phyloP scores from a whole-genome alignment of 805 yeast species.

The Ogataea glucozyma region DNA sequence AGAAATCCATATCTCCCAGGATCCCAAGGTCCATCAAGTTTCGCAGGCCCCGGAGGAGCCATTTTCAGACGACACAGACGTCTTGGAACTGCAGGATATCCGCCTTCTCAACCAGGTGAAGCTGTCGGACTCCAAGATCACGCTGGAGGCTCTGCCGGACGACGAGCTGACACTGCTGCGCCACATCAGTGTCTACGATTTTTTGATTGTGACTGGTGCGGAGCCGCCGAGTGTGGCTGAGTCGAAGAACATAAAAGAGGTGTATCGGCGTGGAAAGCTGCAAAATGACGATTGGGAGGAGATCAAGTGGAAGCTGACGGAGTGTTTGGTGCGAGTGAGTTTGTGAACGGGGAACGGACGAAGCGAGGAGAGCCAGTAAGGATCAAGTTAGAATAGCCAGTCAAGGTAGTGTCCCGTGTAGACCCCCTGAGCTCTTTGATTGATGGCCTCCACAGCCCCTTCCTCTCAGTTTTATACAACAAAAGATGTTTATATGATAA shows the following conservation, averaged over 20 bases:
- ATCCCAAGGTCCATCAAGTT: too few species aligned
- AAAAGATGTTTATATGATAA: too few species aligned
- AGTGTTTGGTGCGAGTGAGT: slow-evolving; percentile 16
- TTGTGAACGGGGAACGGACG: slow-evolving; percentile 13
- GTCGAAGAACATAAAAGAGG: slow-evolving; percentile 17
- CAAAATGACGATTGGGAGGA: slow-evolving; percentile 30
- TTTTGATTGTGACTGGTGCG: slow-evolving; percentile 23
- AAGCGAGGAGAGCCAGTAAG: not conserved
- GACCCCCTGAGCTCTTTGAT: too few species aligned
- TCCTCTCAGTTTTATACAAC: too few species aligned
- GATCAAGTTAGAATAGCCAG: not conserved
- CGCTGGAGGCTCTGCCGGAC: slow-evolving; percentile 23
- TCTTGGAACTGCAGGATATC: slow-evolving; percentile 23
- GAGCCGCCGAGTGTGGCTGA: slow-evolving; percentile 19
- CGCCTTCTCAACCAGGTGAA: slow-evolving; percentile 27
- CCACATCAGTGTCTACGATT: slow-evolving; percentile 39
- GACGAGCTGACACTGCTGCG: slow-evolving; percentile 40
- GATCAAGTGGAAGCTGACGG: slow-evolving; percentile 30
- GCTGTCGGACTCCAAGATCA: slow-evolving; percentile 28
- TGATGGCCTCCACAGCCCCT: too few species aligned
- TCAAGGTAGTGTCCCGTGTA: not conserved
- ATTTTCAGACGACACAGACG: slow-evolving; percentile 10
- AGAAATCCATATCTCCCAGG: slow-evolving; percentile 1
- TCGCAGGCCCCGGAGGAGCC: not conserved
- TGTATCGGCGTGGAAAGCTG: slow-evolving; percentile 24